phyloP scores from a whole-genome alignment of 352 stramenopile species.

The Pythium aristosporum region DNA sequence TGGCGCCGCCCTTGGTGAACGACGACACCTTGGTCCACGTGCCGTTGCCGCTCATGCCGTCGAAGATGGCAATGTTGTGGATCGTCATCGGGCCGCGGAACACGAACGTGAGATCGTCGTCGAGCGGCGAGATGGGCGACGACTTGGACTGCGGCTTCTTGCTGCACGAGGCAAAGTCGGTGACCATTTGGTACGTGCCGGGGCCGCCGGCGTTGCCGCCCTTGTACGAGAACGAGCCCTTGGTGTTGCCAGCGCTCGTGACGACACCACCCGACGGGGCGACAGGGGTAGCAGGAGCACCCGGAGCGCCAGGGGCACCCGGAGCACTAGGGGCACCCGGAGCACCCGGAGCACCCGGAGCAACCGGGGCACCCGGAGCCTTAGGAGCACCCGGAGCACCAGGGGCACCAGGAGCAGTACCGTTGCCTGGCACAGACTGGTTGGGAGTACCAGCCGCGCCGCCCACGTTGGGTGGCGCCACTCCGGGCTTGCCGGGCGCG shows the following conservation, averaged over 20 bases:
- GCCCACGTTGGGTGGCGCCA: not conserved
- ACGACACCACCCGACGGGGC: conserved; percentile 24
- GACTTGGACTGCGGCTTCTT: conserved; percentile 41
- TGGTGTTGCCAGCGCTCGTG: conserved; percentile 38
- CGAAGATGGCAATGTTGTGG: conserved; percentile 71
- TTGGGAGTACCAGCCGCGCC: conserved; percentile 1
- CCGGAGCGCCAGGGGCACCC: conserved; percentile 14
- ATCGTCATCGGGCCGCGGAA: conserved; percentile 73
- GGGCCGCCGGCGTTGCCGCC: conserved; percentile 50
- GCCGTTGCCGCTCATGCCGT: conserved; percentile 51
- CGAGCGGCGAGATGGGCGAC: conserved; percentile 54
- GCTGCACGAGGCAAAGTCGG: conserved; percentile 53
- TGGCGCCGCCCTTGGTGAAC: conserved; percentile 47
- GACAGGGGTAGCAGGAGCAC: not conserved
- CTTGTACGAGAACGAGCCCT: conserved; percentile 52
- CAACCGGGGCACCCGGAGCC: not conserved
- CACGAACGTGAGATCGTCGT: conserved; percentile 62
- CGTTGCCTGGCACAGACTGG: no score
- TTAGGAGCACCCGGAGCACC: no score
- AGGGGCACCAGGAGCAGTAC: no score
- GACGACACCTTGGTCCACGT: conserved; percentile 61
- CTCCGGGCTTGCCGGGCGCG: conserved; percentile 4
- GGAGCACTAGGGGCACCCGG: not conserved
- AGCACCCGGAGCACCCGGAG: no score
- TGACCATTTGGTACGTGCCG: conserved; percentile 71